Evolutionary conservation across 768 basidiomycete species (phyloP), one percentile per base, ranked within the genome.

Genomic region (Rhodosporidiobolus odoratus): DNA sequence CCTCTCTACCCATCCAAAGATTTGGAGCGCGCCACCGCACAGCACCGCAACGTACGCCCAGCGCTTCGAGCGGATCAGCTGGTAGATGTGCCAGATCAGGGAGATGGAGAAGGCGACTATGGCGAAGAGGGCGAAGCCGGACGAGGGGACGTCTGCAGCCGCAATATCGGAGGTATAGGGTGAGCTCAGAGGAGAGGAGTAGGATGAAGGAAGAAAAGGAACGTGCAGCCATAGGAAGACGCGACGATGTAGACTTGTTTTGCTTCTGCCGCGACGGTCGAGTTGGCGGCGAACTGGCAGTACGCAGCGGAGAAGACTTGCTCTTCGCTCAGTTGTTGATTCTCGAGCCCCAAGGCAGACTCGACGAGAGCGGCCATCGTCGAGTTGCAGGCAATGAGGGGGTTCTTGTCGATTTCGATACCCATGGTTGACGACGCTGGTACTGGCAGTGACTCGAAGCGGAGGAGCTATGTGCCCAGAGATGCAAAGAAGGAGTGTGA

Each of bases 351-450:
- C 23, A 48, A 16, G 6, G 45, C 59, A 21, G 37, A 40, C 32
- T 61, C 17, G 32, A 61, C 59, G 32, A 61, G 59, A 15, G 59
- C 59, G 23, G 30, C 23, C 30, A 61, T 30, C 23, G 59, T 61
- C 59, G 59, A 48, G 45, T 61, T 61, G 45, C 59, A 61, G 13
- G 59, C 23, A 6, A 61, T 30, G 54, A 35, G 32, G 32, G 4
- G 17, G 23, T 56, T 25, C 15, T 13, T 9, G 52, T 53, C 52
- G 30, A 53, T 5, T 27, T 53, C 27, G 27, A 30, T 10, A 23
- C 52, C 30, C 52, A 53, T 53, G 43, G 43, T 23, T 23, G 43
- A 23, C 23, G 43, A 45, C n/a, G n/a, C n/a, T n/a, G n/a, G n/a
- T n/a, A n/a, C n/a, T n/a, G n/a, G n/a, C n/a, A n/a, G n/a, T n/a